Evolutionary conservation across 805 yeast species (phyloP), one percentile per base, ranked within the genome.

Genomic region (Candida manassasensis): DNA sequence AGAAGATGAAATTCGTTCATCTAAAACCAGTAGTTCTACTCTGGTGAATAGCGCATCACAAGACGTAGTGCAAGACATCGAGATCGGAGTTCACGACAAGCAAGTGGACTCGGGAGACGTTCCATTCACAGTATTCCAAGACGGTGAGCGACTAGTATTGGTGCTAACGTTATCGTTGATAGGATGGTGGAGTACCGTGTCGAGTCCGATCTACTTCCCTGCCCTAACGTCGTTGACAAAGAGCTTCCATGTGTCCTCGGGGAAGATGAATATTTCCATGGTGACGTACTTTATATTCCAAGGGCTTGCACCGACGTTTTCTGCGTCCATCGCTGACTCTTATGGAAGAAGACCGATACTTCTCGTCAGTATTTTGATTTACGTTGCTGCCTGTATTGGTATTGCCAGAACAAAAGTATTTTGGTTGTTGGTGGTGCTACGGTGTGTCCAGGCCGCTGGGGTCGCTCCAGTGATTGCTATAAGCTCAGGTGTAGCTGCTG

Each of bases 141-240:
- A 48, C 3, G 39, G 38, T 3, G 81, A 77, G 32, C 67, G 69
- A 43, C 37, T 50, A 13, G 24, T 66, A 4, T 44, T 79, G 21
- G 43, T 70, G 66, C 2, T 41, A 45, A 4, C 57, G 61, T 19
- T 68, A 67, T 39, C 73, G 71, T 2, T 62, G 3, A 58, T 74
- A 2, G 84, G 85, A 0, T 57, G 77, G 27, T 79, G 82, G 65
- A 84, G 94, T 2, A 66, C 93, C 0, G 63, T 84, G 3, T 77
- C 89, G 0, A 74, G 81, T 44, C 84, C 94, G 0, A 84, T 86
- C 9, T 87, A 84, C 52, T 81, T 84, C 57, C 95, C 95, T 0
- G 87, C 87, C 0, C 57, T 87, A 12, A 75, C 79, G 0, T 63
- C 69, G 4, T 60, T 88, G 6, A 75, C 78, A 32, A 43, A 54